These are phyloP conservation scores for Didymellaceae sp. DNA, from an alignment of 2,329 filamentous ascomycete species.

Conservation along the genomic window DNA sequence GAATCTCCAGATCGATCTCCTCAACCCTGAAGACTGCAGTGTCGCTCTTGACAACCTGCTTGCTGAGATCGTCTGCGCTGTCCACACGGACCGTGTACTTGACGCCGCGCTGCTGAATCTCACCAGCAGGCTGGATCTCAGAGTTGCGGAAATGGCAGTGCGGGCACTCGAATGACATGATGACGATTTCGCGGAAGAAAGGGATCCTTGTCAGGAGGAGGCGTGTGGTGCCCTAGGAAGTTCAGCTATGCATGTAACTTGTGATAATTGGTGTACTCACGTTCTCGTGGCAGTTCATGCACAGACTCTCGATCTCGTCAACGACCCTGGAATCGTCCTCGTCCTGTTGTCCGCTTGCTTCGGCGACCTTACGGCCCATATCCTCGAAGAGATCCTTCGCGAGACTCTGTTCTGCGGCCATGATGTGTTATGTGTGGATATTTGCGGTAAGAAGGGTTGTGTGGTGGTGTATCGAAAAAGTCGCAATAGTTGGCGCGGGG, in stretches of 20 bases:
- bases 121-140: constrained; percentile 89
- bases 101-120: constrained; percentile 86
- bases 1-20: constrained; percentile 92
- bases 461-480: constrained; percentile 2
- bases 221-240: constrained; percentile 76
- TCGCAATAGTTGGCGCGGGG: constrained; percentile 14
- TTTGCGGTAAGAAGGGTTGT: constrained; percentile 2
- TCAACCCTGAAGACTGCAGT: constrained; percentile 84
- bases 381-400: constrained; percentile 60
- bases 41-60: constrained; percentile 93
- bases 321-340: constrained; percentile 55
- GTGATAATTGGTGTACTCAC: constrained; percentile 30
- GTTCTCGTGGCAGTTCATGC: constrained; percentile 62
- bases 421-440: constrained; percentile 14
- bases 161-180: constrained; percentile 95
- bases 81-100: constrained; percentile 85
- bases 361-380: constrained; percentile 58
- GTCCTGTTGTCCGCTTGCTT: constrained; percentile 45
- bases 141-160: constrained; percentile 90
- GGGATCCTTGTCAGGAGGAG: constrained; percentile 91
- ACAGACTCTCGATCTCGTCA: constrained; percentile 61
- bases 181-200: constrained; percentile 95
- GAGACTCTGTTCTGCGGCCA: constrained; percentile 48
- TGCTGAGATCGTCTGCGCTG: constrained; percentile 73
- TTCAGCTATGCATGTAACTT: constrained; percentile 23